Percentiles rank a stretch among this genome's conserved stretches.
These are phyloP conservation scores for Vitellaria paradoxa DNA, from an alignment of 179 eudicot species.

Conservation along the genomic window DNA sequence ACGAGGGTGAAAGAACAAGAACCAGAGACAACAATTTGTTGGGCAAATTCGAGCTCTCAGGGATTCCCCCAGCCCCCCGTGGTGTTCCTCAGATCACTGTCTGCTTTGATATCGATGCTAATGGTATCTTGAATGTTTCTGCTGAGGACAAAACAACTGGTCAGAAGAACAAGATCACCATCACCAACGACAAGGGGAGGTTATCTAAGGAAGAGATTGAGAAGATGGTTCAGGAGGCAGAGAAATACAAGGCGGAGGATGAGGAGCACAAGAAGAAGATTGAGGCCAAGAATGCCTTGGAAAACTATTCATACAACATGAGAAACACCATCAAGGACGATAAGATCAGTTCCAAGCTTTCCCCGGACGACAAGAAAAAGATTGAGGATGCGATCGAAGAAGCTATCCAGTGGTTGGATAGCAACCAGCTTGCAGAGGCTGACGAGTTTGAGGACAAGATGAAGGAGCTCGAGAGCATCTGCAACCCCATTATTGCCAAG, in stretches of 20 bases:
- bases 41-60: not conserved
- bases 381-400: not conserved
- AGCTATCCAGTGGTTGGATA: not conserved
- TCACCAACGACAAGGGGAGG: not conserved
- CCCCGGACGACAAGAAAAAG: not conserved
- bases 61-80: not conserved
- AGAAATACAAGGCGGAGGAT: not conserved
- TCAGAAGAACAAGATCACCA: conserved; percentile 7
- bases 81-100: not conserved
- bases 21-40: not conserved
- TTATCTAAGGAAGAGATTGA: not conserved
- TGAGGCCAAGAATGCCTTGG: conserved; percentile 1
- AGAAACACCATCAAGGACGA: not conserved
- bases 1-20: not conserved
- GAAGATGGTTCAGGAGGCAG: conserved; percentile 1
- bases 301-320: not conserved
- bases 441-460: conserved; percentile 1
- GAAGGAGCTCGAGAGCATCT: conserved; percentile 7
- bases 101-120: not conserved
- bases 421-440: not conserved
- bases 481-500: not conserved
- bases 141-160: not conserved
- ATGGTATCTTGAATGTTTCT: not conserved
- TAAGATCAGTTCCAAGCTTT: not conserved
- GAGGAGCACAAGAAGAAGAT: conserved; percentile 7